phyloP scores from a whole-genome alignment of 2,329 filamentous ascomycete genomes.

The Cladophialophora carrionii region DNA sequence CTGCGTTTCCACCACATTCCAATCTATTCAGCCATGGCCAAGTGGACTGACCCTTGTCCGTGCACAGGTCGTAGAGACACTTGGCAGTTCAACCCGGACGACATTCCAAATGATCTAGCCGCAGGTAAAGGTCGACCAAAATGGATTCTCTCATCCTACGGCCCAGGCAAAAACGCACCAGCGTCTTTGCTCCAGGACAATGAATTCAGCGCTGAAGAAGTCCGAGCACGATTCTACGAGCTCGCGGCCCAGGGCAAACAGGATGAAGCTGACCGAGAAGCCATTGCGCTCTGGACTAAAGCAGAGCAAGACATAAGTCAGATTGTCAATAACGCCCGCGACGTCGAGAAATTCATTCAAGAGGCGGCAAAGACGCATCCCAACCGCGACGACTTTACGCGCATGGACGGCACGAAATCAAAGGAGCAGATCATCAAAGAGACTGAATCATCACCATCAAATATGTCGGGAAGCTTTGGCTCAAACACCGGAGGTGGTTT shows the following conservation, averaged over 20 bases:
- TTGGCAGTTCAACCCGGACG: slow-evolving; percentile 55
- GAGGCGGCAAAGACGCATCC: slow-evolving; percentile 71
- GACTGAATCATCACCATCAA: slow-evolving; percentile 40
- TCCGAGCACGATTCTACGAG: slow-evolving; percentile 72
- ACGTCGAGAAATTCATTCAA: slow-evolving; percentile 71
- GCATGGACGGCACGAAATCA: slow-evolving; percentile 39
- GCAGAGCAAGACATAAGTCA: slow-evolving; percentile 72
- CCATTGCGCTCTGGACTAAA: slow-evolving; percentile 62
- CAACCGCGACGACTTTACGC: slow-evolving; percentile 70
- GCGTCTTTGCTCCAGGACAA: slow-evolving; percentile 83
- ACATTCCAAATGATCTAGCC: slow-evolving; percentile 68
- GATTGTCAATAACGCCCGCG: slow-evolving; percentile 69
- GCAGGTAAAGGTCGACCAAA: slow-evolving; percentile 66
- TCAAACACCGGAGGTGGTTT: slow-evolving; percentile 10
- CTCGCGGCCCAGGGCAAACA: slow-evolving; percentile 62
- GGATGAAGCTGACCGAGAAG: slow-evolving; percentile 55
- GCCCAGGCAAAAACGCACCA: slow-evolving; percentile 74
- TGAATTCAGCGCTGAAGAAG: slow-evolving; percentile 87
- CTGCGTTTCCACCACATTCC: not conserved
- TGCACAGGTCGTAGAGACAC: slow-evolving; percentile 41
- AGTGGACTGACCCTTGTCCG: slow-evolving; percentile 19
- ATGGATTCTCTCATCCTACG: slow-evolving; percentile 88
- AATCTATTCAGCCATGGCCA: not conserved
- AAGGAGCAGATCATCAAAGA: slow-evolving; percentile 42
- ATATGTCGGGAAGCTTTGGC: slow-evolving; percentile 1